Conservation (phyloP, 192 early-diverging fungal species). For the Cladochytrium replicatum region DNA sequence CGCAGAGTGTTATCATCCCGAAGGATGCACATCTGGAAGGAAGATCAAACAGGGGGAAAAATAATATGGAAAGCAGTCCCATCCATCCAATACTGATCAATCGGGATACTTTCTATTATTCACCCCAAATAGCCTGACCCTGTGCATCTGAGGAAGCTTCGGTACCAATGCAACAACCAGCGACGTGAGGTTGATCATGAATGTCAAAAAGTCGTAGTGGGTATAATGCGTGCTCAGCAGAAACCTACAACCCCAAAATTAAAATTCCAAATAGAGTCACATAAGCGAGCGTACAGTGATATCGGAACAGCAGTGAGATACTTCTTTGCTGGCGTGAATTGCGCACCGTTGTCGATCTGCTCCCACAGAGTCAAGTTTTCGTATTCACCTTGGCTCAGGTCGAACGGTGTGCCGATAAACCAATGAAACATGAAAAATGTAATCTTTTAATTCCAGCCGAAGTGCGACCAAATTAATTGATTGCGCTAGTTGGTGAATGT, state of each 20-base stretch:
- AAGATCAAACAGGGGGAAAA: no score
- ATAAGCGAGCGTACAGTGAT: conserved; percentile 61
- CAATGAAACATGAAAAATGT: conserved; percentile 98
- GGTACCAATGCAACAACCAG: conserved; percentile 78
- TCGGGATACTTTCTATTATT: no score
- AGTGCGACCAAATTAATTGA: no score
- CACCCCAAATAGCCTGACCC: no score
- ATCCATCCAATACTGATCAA: no score
- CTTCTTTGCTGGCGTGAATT: conserved; percentile 98
- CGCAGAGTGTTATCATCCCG: no score
- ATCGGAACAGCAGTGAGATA: conserved; percentile 93
- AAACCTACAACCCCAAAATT: conserved; percentile 45
- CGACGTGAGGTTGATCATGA: conserved; percentile 81
- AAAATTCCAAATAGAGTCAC: not conserved
- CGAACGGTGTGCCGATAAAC: conserved; percentile 92
- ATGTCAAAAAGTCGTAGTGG: conserved; percentile 84
- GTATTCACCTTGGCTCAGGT: conserved; percentile 85
- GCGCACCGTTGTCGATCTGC: conserved; percentile 95
- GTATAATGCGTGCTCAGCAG: conserved; percentile 92
- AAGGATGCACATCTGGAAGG: no score
- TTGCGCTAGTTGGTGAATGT: no score
- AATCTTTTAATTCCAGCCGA: conserved; percentile 61
- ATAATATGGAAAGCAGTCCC: no score
- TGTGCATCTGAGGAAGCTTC: conserved; percentile 74
- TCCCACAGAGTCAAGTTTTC: conserved; percentile 95